Evolutionary conservation across 805 yeast genomes (phyloP).

Genomic region (Yamadazyma endophytica): DNA sequence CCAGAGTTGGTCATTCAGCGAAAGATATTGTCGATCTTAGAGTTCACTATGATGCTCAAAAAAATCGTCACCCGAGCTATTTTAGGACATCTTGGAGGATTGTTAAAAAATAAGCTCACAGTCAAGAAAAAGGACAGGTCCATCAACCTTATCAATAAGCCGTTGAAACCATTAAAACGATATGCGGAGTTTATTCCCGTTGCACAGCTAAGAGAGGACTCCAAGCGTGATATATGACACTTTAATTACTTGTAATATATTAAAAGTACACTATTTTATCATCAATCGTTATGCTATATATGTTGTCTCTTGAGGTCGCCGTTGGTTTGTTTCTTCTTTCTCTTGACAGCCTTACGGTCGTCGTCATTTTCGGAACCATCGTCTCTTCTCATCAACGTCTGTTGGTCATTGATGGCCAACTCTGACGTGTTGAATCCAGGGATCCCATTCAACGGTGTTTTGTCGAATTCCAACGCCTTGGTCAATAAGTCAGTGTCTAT

Average conservation of each 20-base stretch:
- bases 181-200: slow-evolving; percentile 21
- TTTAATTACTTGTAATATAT: not conserved
- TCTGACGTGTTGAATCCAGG: slow-evolving; percentile 72
- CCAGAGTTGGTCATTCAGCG: slow-evolving; percentile 31
- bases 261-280: not conserved
- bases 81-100: slow-evolving; percentile 31
- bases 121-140: slow-evolving; percentile 7
- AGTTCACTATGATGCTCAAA: slow-evolving; percentile 30
- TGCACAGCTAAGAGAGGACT: slow-evolving; percentile 14
- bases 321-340: slow-evolving; percentile 35
- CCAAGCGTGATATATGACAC: not conserved
- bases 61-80: slow-evolving; percentile 27
- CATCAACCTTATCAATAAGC: slow-evolving; percentile 11
- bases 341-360: slow-evolving; percentile 29
- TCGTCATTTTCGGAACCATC: slow-evolving; percentile 38
- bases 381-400: slow-evolving; percentile 36
- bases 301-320: slow-evolving; percentile 37
- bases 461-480: slow-evolving; percentile 55
- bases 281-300: slow-evolving; percentile 7
- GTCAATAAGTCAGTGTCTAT: slow-evolving; percentile 48
- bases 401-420: slow-evolving; percentile 56
- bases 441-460: slow-evolving; percentile 63
- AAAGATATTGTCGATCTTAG: slow-evolving; percentile 29
- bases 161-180: slow-evolving; percentile 18
- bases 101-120: slow-evolving; percentile 30